phyloP scores from a whole-genome alignment of 371 early-diverging fungal species.

The Rhizopus arrhizus region DNA sequence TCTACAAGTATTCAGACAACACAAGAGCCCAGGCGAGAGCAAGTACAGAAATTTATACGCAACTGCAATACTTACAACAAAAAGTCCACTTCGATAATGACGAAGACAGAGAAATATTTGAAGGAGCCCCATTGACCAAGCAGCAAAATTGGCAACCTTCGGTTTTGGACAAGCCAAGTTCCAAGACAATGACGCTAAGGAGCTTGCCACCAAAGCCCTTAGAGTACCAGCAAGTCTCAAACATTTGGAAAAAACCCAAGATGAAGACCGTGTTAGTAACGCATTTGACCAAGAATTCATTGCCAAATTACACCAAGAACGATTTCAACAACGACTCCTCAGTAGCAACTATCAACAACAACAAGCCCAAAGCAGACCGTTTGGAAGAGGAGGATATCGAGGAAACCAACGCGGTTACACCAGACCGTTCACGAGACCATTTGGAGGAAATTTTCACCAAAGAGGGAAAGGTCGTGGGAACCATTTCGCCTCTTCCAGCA shows the following conservation, averaged over 20 bases:
- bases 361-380: not conserved
- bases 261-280: not conserved
- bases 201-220: too few species aligned
- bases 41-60: conserved; percentile 6
- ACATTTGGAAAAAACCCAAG: not conserved
- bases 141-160: too few species aligned
- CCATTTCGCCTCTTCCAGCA: not conserved
- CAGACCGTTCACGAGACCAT: not conserved
- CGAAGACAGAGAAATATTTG: not conserved
- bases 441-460: not conserved
- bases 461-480: not conserved
- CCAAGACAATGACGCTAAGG: too few species aligned
- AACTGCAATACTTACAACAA: not conserved
- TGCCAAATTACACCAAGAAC: not conserved
- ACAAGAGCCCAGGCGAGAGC: conserved; percentile 13
- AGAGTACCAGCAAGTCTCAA: not conserved
- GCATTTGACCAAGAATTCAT: too few species aligned
- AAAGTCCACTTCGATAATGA: not conserved
- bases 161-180: too few species aligned
- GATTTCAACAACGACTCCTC: not conserved
- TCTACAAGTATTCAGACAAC: conserved; percentile 6
- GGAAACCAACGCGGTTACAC: not conserved
- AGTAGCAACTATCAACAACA: not conserved
- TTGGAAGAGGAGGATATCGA: not conserved
- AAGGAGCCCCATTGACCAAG: too few species aligned